A percentile compares a stretch with the other conserved stretches of the same genome.
Evolutionary conservation across 805 yeast species (phyloP).

Genomic region (Saccharomycopsis capsularis): DNA sequence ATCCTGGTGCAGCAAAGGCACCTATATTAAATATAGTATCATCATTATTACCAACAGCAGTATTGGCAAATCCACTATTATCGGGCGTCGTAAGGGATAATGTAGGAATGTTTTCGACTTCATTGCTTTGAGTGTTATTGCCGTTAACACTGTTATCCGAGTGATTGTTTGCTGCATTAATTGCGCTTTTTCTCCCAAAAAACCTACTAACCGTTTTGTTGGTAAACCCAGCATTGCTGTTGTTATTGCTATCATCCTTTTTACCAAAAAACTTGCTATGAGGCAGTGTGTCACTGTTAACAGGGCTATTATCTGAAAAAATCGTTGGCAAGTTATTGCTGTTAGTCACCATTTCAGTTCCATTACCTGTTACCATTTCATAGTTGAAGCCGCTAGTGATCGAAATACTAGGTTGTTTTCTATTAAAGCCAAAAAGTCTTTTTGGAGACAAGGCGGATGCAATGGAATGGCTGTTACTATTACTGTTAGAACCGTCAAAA

Average conservation of each 20-base stretch:
- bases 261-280: too few species aligned
- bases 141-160: too few species aligned
- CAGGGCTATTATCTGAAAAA: background rate
- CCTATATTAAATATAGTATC: background rate
- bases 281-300: background rate
- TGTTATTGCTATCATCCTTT: background rate
- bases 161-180: background rate
- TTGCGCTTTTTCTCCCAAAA: constrained; percentile 4
- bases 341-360: constrained; percentile 15
- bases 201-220: constrained; percentile 6
- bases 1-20: constrained; percentile 2
- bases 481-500: background rate
- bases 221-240: background rate
- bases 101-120: background rate
- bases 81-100: background rate
- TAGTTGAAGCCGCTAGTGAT: background rate
- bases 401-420: constrained; percentile 10
- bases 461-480: constrained; percentile 7
- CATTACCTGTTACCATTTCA: constrained; percentile 1
- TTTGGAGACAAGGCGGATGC: constrained; percentile 18
- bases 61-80: background rate
- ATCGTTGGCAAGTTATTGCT: background rate
- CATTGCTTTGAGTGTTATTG: background rate
- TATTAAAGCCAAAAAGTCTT: constrained; percentile 12
- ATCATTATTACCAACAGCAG: background rate